These are phyloP conservation scores for Heliamphora exappendiculata DNA, from an alignment of 148 eudicot genomes.

Conservation along the genomic window DNA sequence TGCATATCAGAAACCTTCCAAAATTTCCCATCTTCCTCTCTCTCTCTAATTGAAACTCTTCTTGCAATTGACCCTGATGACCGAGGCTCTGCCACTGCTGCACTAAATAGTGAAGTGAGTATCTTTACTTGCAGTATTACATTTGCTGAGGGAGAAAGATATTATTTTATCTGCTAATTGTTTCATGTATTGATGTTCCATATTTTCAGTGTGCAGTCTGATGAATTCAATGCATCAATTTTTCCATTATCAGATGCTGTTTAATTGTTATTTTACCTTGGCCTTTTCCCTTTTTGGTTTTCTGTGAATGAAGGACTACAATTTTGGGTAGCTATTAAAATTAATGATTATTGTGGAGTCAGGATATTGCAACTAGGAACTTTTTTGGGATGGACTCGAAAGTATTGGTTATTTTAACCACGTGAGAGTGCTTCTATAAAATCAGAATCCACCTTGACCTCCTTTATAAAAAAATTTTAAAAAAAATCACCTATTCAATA, in stretches of 20 bases:
- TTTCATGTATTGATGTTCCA: not conserved
- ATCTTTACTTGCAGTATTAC: not conserved
- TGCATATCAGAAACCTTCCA: conserved; percentile 48
- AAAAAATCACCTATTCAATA: no score
- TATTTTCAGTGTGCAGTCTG: not conserved
- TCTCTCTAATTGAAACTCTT: conserved; percentile 53
- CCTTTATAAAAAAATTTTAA: no score
- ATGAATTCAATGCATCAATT: not conserved
- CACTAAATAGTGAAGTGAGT: conserved; percentile 69
- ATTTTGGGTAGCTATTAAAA: not conserved
- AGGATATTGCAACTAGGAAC: not conserved
- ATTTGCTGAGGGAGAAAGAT: not conserved
- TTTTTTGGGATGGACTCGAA: conserved; percentile 2
- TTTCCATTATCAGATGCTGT: not conserved
- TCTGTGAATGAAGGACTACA: not conserved
- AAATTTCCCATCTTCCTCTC: conserved; percentile 58
- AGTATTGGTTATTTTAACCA: not conserved
- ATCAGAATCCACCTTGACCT: no score
- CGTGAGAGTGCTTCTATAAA: no score
- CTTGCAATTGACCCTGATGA: conserved; percentile 63
- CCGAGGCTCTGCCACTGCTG: conserved; percentile 55
- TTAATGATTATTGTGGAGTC: not conserved
- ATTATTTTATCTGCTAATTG: not conserved
- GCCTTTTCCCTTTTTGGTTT: not conserved
- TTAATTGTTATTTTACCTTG: not conserved